Base-by-base conservation (phyloP, 192 early-diverging fungal species). In the Allomyces macrogynus region DNA sequence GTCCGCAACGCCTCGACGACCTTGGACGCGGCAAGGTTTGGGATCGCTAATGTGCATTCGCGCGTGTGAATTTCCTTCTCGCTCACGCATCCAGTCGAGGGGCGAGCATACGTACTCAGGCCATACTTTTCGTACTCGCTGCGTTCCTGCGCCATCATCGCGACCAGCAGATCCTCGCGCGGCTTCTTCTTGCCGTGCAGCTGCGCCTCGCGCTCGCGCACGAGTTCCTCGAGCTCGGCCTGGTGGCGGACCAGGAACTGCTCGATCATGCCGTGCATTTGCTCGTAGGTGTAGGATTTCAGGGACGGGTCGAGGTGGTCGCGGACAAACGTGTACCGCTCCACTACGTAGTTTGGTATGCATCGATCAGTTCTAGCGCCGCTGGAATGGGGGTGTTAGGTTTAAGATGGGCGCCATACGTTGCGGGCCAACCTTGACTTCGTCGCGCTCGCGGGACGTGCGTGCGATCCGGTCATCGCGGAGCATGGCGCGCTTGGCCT, bases 401-500 rank as follows among this genome's bases (percentile, higher is more conserved):
- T n/a, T n/a, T n/a, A n/a, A n/a, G n/a, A n/a, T n/a, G n/a, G n/a
- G 32, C 26, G 32, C 32, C 32, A 40, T 40, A 40, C 32, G 32
- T 40, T 40, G 32, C 7, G 32, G 32, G 32, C 32, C 32, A 40
- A 40, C 32, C 32, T 40, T 40, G 32, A 40, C 32, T 14, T 14
- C 20, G 16, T 57, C 49, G 49, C 49, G 49, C 49, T 57, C 49
- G 16, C 16, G 20, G 3, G 12, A 20, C 4, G 20, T n/a, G 12
- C 20, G 12, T 3, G 49, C 49, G 16, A 57, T 14, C 20, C 49
- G 49, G 49, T 64, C 64, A 24, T 64, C 64, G 43, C 64, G 43
- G 11, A 64, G 24, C 64, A 64, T 64, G 14, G 64, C 64, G 27
- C 64, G 64, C 23, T 32, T 23, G 14, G 57, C 64, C 57, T 64